phyloP scores from a whole-genome alignment of 345 rosid species.

The Syzygium aqueum region DNA sequence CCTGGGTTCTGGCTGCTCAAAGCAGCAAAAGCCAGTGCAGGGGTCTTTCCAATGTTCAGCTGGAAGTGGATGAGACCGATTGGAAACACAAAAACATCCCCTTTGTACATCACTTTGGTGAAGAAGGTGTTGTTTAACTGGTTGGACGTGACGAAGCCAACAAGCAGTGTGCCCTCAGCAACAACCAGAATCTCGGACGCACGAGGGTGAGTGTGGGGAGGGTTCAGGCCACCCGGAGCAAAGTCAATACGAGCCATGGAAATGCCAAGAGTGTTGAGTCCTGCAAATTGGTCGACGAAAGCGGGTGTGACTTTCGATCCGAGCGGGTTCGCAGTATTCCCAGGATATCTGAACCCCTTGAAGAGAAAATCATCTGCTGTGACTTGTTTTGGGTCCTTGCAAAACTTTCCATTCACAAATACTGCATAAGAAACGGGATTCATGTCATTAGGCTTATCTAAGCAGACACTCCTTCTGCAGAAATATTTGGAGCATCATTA shows the following conservation, averaged over 20 bases:
- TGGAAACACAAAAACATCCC: constrained; percentile 12
- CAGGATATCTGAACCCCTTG: background rate
- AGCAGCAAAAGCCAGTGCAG: constrained; percentile 4
- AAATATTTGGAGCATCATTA: background rate
- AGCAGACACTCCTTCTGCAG: background rate
- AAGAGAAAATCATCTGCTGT: constrained; percentile 3
- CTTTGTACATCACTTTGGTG: constrained; percentile 5
- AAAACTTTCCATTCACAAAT: constrained; percentile 6
- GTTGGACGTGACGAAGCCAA: constrained; percentile 15
- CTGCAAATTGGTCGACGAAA: background rate
- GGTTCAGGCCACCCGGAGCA: constrained; percentile 3
- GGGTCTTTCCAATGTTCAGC: constrained; percentile 8
- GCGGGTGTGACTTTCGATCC: constrained; percentile 5
- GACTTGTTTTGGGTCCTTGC: constrained; percentile 9
- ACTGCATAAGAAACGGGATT: background rate
- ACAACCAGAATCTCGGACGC: constrained; percentile 3
- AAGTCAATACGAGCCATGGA: constrained; percentile 7
- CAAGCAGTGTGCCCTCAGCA: constrained; percentile 2
- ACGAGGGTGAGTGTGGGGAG: constrained; percentile 14
- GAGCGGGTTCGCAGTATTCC: background rate
- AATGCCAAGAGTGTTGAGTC: constrained; percentile 10
- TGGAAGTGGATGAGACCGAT: constrained; percentile 13
- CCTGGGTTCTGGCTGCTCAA: constrained; percentile 11
- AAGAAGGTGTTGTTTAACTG: constrained; percentile 7
- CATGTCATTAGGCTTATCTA: background rate